Evolutionary conservation across 192 early-diverging fungal species (phyloP), one percentile per base, ranked within the genome.

Genomic region (Mortierella alpina): DNA sequence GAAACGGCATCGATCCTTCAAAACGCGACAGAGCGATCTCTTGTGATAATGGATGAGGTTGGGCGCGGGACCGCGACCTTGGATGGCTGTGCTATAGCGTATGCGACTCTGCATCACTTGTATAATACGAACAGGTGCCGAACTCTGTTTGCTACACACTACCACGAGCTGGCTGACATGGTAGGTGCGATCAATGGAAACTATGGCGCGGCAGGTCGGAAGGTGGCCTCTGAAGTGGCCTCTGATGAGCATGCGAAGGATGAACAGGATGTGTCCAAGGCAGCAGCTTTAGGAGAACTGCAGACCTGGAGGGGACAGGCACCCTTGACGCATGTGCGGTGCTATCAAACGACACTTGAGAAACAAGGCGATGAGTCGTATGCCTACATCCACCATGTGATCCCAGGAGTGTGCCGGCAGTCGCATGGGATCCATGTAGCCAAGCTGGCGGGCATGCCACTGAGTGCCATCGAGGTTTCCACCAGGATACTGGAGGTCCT

Each of bases 381-480:
- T 76, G 81, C 85, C 1, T 94, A 90, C 73, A 74, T 91, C 20
- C 93, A 93, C 72, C 86, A 86, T 55, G 85, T 95, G 1, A 55
- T 77, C 7, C 90, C 87, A 0, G 94, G 94, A 13, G 84, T 95
- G 0, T 89, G 91, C 82, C 72, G 83, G 7, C 66, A 85, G 31
- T 92, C 92, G 15, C 90, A 92, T 78, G 94, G 93, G 0, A 88
- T 95, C 23, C 87, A 91, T 66, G 90, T 93, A 12, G 94, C 94
- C 2, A 83, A 87, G 42, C 72, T 89, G 10, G 93, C 93, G 18
- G 94, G 94, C 8, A 80, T 90, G 65, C 89, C 90, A 6, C 64
- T 86, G 55, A 79, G 75, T 41, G 89, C 86, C 1, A 64, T 80
- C 15, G 66, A 80, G 10, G 66, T 80, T 0, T 80, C 77, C 1